phyloP scores from a whole-genome alignment of 2,329 filamentous ascomycete species.

The Rutstroemia sp. region DNA sequence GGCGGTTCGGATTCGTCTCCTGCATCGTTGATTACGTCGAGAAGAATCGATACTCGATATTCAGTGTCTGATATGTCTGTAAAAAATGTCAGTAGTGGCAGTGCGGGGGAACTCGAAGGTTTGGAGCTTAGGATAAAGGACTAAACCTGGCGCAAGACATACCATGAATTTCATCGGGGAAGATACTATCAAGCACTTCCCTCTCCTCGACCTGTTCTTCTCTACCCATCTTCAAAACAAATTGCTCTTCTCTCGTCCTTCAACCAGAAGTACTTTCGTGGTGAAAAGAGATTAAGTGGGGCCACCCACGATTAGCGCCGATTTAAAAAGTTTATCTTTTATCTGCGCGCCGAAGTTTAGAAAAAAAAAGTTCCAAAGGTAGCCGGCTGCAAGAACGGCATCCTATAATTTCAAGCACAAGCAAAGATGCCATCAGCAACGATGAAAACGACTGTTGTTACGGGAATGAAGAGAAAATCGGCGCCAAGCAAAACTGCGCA shows the following conservation, averaged over 20 bases:
- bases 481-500: constrained; percentile 38
- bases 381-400: background rate
- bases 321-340: constrained; percentile 12
- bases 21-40: constrained; percentile 67
- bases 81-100: constrained; percentile 1
- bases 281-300: too few species aligned
- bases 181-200: constrained; percentile 96
- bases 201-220: constrained; percentile 95
- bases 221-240: constrained; percentile 45
- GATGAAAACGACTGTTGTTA: constrained; percentile 37
- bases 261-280: constrained; percentile 1
- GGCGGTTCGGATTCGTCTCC: constrained; percentile 57
- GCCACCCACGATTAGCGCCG: too few species aligned
- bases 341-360: constrained; percentile 3
- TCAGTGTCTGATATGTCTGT: constrained; percentile 84
- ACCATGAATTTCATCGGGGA: constrained; percentile 96
- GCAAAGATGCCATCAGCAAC: constrained; percentile 28
- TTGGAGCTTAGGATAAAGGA: constrained; percentile 2
- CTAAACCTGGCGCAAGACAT: constrained; percentile 14
- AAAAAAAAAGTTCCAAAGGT: constrained; percentile 14
- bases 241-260: background rate
- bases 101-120: background rate
- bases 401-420: constrained; percentile 2
- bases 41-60: constrained; percentile 76
- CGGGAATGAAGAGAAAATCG: constrained; percentile 52